A percentile compares a stretch with the other conserved stretches of the same genome.
Conservation (phyloP, 2,329 filamentous ascomycete species). For the Paraphaeosphaeria sporulosa region DNA sequence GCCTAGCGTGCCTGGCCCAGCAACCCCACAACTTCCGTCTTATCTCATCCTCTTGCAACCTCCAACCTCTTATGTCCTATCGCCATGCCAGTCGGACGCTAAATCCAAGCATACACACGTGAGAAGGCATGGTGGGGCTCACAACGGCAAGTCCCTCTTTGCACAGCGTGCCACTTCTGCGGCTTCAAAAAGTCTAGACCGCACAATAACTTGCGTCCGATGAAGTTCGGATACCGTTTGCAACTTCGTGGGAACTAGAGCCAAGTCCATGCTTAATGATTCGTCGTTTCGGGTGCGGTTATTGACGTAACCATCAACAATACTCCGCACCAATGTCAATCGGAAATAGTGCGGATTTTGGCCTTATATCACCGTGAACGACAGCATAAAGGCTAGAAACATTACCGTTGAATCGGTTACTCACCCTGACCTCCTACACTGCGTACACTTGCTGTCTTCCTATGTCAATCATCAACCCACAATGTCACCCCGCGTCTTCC, state of each 20-base stretch:
- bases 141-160: neutral
- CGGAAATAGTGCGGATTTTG: constrained; percentile 14
- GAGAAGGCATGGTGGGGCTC: neutral
- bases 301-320: constrained; percentile 10
- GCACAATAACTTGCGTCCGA: neutral
- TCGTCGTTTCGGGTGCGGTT: neutral
- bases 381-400: neutral
- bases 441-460: neutral
- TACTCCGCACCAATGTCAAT: constrained; percentile 4
- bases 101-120: neutral
- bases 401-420: neutral
- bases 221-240: neutral
- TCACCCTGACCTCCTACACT: neutral
- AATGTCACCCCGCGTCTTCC: constrained; percentile 56
- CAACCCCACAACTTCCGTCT: neutral
- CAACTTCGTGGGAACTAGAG: neutral
- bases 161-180: neutral
- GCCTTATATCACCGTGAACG: neutral
- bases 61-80: neutral
- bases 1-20: constrained; percentile 1
- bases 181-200: neutral
- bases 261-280: neutral
- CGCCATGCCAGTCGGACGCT: neutral
- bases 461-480: neutral
- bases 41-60: neutral